Evolutionary conservation across 2,329 filamentous ascomycete genomes (phyloP).

Genomic region (Furcasterigmium sp.): DNA sequence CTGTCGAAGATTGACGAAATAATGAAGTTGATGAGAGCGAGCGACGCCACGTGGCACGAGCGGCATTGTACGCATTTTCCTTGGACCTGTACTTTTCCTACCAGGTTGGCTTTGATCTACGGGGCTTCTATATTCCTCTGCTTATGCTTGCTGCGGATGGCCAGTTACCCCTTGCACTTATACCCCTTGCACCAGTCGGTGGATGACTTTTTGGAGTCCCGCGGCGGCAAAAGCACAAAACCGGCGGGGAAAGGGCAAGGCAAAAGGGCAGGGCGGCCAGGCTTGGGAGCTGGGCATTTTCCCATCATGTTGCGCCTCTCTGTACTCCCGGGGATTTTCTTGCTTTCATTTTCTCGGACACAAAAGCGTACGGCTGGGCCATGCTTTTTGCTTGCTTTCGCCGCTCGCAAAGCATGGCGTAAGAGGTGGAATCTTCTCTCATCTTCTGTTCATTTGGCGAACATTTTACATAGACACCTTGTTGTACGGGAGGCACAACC

Average conservation of each 20-base stretch:
- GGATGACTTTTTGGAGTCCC: no score
- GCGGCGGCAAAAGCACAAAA: no score
- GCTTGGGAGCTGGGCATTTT: no score
- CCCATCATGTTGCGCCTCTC: no score
- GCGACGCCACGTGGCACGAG: not conserved
- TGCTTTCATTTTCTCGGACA: not conserved
- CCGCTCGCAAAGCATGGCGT: constrained; percentile 1
- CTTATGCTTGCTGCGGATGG: no score
- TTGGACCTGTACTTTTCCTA: not conserved
- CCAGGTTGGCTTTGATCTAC: no score
- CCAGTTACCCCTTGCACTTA: no score
- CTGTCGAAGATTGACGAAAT: constrained; percentile 1
- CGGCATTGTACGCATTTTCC: not conserved
- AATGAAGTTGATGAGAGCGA: not conserved
- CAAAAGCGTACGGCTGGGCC: constrained; percentile 1
- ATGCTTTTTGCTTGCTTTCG: constrained; percentile 1
- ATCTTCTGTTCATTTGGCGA: not conserved
- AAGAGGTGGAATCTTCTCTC: constrained; percentile 2
- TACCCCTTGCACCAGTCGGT: no score
- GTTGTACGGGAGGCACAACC: constrained; percentile 7
- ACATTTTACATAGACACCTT: constrained; percentile 9
- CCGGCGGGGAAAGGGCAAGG: no score
- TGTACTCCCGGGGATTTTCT: not conserved
- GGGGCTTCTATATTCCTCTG: no score
- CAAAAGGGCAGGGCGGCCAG: no score